Percentiles rank a stretch among this genome's conserved stretches.
These are phyloP conservation scores for Basidiobolus meristosporus DNA, from an alignment of 371 early-diverging fungal genomes.

Conservation along the genomic window DNA sequence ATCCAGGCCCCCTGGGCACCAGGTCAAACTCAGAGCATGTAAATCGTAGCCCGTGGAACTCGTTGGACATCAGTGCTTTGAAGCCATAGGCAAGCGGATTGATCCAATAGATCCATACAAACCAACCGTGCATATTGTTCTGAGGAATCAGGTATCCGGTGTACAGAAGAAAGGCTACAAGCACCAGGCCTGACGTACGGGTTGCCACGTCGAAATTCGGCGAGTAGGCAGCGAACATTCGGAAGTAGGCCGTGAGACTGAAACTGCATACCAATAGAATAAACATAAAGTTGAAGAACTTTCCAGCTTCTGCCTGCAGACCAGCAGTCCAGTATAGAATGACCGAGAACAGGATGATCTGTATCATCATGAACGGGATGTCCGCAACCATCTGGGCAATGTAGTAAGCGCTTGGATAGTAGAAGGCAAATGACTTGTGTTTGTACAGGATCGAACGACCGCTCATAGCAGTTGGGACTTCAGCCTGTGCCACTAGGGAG, in stretches of 20 bases:
- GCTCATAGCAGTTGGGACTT: slow-evolving; percentile 20
- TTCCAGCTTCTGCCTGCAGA: slow-evolving; percentile 21
- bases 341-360: slow-evolving; percentile 17
- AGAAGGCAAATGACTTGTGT: slow-evolving; percentile 41
- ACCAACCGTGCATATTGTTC: slow-evolving; percentile 40
- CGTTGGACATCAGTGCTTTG: slow-evolving; percentile 41
- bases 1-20: slow-evolving; percentile 17
- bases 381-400: slow-evolving; percentile 27
- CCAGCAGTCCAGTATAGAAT: slow-evolving; percentile 33
- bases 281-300: slow-evolving; percentile 30
- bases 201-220: slow-evolving; percentile 33
- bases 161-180: slow-evolving; percentile 28
- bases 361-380: slow-evolving; percentile 13
- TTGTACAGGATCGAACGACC: slow-evolving; percentile 41
- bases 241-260: slow-evolving; percentile 36
- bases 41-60: slow-evolving; percentile 19
- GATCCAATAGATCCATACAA: slow-evolving; percentile 50
- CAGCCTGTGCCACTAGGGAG: slow-evolving; percentile 22
- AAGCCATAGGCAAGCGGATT: slow-evolving; percentile 46
- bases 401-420: slow-evolving; percentile 35
- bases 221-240: slow-evolving; percentile 28
- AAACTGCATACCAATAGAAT: slow-evolving; percentile 20
- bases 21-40: slow-evolving; percentile 13
- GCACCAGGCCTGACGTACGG: slow-evolving; percentile 22
- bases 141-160: slow-evolving; percentile 46